These are phyloP conservation scores for Ammopiptanthus mongolicus DNA, from an alignment of 306 rosid genomes.

Conservation along the genomic window DNA sequence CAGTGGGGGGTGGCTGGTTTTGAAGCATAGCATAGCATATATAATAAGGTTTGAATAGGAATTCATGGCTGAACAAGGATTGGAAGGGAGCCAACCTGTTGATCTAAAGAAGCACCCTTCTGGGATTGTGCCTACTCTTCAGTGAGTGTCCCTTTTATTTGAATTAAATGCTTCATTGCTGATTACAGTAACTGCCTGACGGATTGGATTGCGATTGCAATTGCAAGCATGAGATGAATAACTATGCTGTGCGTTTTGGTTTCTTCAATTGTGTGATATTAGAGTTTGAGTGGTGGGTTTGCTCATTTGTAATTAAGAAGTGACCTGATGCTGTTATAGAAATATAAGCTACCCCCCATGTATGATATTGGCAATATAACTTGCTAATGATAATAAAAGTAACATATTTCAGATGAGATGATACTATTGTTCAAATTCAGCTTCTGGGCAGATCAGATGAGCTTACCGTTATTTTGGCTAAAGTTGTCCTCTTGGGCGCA, in stretches of 20 bases:
- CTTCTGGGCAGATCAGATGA: neutral
- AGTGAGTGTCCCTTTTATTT: constrained; percentile 50
- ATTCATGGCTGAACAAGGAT: constrained; percentile 62
- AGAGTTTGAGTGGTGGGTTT: neutral
- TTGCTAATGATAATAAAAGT: neutral
- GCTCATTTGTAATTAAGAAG: neutral
- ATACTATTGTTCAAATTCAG: neutral
- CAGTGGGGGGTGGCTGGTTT: constrained; percentile 11
- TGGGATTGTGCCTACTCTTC: constrained; percentile 90
- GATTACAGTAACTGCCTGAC: too few species aligned
- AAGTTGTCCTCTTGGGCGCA: neutral
- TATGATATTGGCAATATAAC: neutral
- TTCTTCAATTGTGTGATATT: neutral
- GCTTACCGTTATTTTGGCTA: neutral
- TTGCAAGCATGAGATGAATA: neutral
- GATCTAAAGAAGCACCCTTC: constrained; percentile 87
- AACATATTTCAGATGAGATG: neutral
- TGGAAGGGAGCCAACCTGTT: constrained; percentile 80
- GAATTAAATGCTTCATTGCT: neutral
- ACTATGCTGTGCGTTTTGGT: neutral
- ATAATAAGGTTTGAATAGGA: neutral
- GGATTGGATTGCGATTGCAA: too few species aligned
- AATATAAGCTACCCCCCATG: neutral
- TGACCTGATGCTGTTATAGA: neutral
- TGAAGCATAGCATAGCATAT: neutral